These are phyloP conservation scores for Pyrrhoderma lamaoense DNA, from an alignment of 1,284 basidiomycete species.

Conservation along the genomic window DNA sequence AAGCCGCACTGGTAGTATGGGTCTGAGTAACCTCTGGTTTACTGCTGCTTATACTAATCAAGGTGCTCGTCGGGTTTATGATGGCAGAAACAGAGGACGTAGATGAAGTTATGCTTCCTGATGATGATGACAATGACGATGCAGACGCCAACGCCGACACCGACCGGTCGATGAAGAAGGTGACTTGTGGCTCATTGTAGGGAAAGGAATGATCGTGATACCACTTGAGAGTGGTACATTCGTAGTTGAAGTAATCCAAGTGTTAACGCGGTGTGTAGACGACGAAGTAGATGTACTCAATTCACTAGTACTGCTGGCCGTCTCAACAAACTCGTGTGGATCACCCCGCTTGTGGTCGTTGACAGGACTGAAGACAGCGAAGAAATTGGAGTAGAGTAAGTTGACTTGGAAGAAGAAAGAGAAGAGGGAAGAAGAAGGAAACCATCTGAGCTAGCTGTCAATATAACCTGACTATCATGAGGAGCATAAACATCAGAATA, in stretches of 20 bases:
- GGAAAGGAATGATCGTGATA: slow-evolving; percentile 3
- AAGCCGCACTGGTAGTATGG: not conserved
- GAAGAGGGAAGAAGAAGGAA: no score
- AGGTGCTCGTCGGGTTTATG: not conserved
- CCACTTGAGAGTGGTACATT: slow-evolving; percentile 4
- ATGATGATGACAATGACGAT: not conserved
- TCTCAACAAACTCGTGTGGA: no score
- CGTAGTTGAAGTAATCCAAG: slow-evolving; percentile 11
- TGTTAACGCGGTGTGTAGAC: not conserved
- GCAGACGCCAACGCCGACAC: not conserved
- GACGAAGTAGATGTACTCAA: not conserved
- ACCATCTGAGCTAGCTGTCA: no score
- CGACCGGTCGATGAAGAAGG: not conserved
- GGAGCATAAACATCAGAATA: no score
- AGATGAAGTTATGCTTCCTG: not conserved
- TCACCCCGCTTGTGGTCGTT: no score
- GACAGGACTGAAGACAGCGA: no score
- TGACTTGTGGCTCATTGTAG: not conserved
- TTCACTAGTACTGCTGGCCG: not conserved
- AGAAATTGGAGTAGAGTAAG: no score
- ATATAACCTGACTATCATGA: no score
- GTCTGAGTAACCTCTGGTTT: not conserved
- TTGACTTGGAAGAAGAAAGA: no score
- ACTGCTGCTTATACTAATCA: not conserved
- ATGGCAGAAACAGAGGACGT: not conserved